A percentile compares a stretch with the other conserved stretches of the same genome.
Evolutionary conservation across 2,329 filamentous ascomycete genomes (phyloP).

Genomic region (Cladosporium oxysporum): DNA sequence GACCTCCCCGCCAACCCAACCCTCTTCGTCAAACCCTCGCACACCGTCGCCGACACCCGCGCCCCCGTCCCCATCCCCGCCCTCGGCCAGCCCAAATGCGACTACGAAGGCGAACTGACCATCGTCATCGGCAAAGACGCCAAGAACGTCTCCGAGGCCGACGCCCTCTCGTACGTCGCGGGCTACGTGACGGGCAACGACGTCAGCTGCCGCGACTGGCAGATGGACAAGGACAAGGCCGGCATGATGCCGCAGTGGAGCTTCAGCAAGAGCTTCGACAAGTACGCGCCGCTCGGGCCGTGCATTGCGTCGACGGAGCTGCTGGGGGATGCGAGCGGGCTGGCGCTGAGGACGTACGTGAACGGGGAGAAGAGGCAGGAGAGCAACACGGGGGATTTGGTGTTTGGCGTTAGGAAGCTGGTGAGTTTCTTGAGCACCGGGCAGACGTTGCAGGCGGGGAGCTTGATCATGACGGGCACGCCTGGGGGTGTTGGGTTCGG

Average conservation of each 20-base stretch:
- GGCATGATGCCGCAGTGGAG: constrained; percentile 59
- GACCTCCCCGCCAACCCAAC: constrained; percentile 71
- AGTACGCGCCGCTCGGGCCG: constrained; percentile 57
- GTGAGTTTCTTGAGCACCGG: constrained; percentile 39
- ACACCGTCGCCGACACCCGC: constrained; percentile 63
- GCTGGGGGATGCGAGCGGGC: constrained; percentile 45
- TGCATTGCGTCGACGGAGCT: constrained; percentile 47
- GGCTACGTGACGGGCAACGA: constrained; percentile 78
- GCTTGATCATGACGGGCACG: constrained; percentile 54
- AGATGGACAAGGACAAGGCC: constrained; percentile 40
- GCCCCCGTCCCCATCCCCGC: constrained; percentile 67
- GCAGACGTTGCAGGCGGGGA: constrained; percentile 50
- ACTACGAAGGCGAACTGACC: constrained; percentile 81
- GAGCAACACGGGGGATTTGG: constrained; percentile 43
- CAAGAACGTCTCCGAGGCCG: constrained; percentile 62
- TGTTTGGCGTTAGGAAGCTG: constrained; percentile 47
- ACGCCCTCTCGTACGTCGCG: constrained; percentile 69
- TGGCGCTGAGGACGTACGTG: constrained; percentile 50
- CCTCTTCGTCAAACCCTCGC: constrained; percentile 72
- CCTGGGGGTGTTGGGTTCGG: constrained; percentile 42
- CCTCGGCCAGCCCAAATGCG: constrained; percentile 67
- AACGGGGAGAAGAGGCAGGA: constrained; percentile 54
- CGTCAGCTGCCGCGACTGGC: constrained; percentile 74
- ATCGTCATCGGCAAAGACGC: constrained; percentile 70
- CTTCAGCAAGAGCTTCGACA: constrained; percentile 62